These are phyloP conservation scores for Eucalyptus virginea DNA, from an alignment of 345 rosid genomes.

Conservation along the genomic window DNA sequence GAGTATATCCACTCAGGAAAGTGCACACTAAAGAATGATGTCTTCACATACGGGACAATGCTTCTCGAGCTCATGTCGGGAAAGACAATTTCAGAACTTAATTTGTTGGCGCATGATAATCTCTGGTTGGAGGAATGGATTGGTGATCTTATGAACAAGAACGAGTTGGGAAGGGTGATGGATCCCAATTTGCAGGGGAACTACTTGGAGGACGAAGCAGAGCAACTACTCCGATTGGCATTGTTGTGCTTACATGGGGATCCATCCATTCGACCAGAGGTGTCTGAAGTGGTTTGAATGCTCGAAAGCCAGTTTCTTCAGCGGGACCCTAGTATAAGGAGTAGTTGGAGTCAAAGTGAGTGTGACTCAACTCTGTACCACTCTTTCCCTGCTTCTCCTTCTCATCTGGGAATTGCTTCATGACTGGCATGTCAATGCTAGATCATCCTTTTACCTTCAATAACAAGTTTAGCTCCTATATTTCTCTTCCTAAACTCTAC, in stretches of 20 bases:
- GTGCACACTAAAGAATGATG: background rate
- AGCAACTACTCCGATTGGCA: background rate
- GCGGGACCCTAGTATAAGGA: background rate
- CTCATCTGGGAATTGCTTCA: background rate
- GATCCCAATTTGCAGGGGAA: background rate
- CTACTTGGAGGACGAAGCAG: background rate
- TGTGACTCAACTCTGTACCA: background rate
- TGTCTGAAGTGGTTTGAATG: background rate
- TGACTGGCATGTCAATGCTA: background rate
- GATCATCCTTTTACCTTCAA: background rate
- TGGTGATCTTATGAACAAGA: background rate
- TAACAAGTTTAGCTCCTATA: background rate
- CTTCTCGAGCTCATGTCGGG: background rate
- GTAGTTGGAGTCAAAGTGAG: background rate
- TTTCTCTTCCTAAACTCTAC: background rate
- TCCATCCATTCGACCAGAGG: background rate
- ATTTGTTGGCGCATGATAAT: background rate
- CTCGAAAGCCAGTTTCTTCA: background rate
- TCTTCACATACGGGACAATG: background rate
- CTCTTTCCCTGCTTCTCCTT: background rate
- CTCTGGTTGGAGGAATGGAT: background rate
- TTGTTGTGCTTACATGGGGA: background rate
- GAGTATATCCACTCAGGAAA: background rate
- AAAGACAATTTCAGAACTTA: background rate
- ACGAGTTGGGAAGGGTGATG: background rate